Evolutionary conservation across 2,329 filamentous ascomycete species (phyloP), one percentile per base, ranked within the genome.

Genomic region (Cytospora leucostoma): DNA sequence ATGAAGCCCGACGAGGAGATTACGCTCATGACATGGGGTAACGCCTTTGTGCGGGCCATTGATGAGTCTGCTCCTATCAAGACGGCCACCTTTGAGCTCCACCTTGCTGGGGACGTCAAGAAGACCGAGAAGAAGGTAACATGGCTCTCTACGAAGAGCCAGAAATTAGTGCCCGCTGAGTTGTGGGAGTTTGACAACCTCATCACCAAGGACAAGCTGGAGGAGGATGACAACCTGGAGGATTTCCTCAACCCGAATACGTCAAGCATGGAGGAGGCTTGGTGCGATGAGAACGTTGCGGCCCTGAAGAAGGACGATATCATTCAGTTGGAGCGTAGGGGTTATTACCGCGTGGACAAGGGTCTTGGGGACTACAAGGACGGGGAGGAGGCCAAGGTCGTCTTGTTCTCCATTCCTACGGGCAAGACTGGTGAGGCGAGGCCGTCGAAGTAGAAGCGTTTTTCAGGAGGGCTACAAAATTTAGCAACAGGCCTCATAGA

Each of bases 21-120:
- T 71, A 97, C 94, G 0, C 83, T 97, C 50, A 97, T 97, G 94
- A 90, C 90, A 75, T 98, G 94, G 94, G 95, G 94, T 70, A 96
- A 96, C 72, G 92, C 90, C 13, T 85, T 93, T 68, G 90, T 95
- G 32, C 85, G 88, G 61, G 86, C 87, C 65, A 86, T 92, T 66
- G 80, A 84, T 55, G 76, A 79, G 35, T 76, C 77, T 19, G 81
- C 81, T 59, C 80, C 85, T 55, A 87, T 97, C 70, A 89, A 87
- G 13, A 80, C 79, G 40, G 82, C 97, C 47, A 89, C 90, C 63
- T 82, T 95, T 60, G 92, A 97, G 77, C 86, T 97, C n/a, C 90
- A 98, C 76, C 85, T 97, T 56, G 87, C 90, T 71, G 93, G 94
- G 62, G 94, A 98, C 75, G 91, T 98, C 76, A 97, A 96, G 82